Base-by-base conservation (phyloP, 1,284 basidiomycete species). In the Cutaneotrichosporon cyanovorans region DNA sequence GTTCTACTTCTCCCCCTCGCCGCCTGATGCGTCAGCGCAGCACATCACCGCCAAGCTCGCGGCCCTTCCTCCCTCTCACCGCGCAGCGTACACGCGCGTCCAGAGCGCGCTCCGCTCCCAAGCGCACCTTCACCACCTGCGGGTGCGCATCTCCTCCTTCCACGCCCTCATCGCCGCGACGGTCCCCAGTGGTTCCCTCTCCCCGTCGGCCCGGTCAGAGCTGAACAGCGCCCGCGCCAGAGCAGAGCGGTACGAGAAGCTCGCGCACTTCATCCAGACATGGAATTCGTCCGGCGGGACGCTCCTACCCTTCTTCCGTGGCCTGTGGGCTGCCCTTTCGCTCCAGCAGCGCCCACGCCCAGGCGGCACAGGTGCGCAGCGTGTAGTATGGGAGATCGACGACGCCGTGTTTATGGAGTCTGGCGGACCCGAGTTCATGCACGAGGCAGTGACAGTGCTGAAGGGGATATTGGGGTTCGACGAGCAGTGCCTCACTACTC, bases 391-490 rank as follows among this genome's bases (percentile, higher is more conserved):
- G 68, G 68, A 71, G 48, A 48, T 71, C 9, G 66, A 71, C 53
- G 68, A 71, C 59, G 68, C 68, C 4, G 63, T 71, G 3, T 68
- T 69, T 45, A 51, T 68, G 40, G 65, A 71, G 45, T 63, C 66
- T 20, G 68, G 66, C 10, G 68, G 66, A 2, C 51, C 55, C 5
- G 68, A 66, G 28, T 71, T 71, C 49, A 69, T 71, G 66, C 61
- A 63, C 42, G 63, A 69, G 47, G 63, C 63, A 6, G 51, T 71
- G 8, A 55, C 56, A 4, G 48, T 66, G 14, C 47, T 71, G 38
- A 71, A 71, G 48, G 66, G 68, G 22, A 59, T 69, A 1, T 56
- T 71, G 8, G 68, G 68, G 0, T 68, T 69, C 32, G 57, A 58
- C 12, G 66, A 68, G 40, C 55, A 63, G 37, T 48, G 66, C 2